Evolutionary conservation across 148 eudicot species (phyloP), one percentile per base, ranked within the genome.

Genomic region (Salicornia ramosissima): DNA sequence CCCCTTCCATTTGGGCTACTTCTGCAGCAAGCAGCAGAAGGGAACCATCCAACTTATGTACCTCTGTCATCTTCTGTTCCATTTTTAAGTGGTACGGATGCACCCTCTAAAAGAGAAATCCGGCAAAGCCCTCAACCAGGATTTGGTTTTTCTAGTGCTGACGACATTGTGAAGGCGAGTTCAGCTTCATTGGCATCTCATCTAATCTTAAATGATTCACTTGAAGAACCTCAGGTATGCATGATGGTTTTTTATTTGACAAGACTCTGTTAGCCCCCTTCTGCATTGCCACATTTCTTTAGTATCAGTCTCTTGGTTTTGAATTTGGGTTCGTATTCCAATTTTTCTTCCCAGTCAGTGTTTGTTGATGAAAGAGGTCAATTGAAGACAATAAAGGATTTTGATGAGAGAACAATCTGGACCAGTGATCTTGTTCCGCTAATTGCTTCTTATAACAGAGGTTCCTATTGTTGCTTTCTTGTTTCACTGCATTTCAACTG

Each of bases 361-460:
- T 87, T 74, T 71, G 73, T 86, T 28, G 96, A 87, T 78, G 99
- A 87, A 83, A 87, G 90, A 78, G 96, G 93, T 25, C 84, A 81
- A 74, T 66, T 87, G 61, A 87, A 78, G 72, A 56, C 84, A 67
- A 82, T 89, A 86, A 85, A 83, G 72, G 97, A 95, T 75, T 89
- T 89, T 67, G 99, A 89, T 74, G 99, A 95, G 77, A 80, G 82
- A 80, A 95, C 93, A 33, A 91, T 95, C 67, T 95, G 99, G 99
- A 95, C 97, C 52, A 85, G 97, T 73, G 86, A 87, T 49, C 74
- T 67, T 65, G 62, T 95, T 58, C 96, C 99, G 63, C 75, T 95
- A 52, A 86, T 95, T 91, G 99, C 90, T 39, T 86, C 99, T 52
- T 86, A 83, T 74, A 87, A 80, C 62, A 89, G 86, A 89, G 99